Conservation (phyloP, 306 rosid species). For the Vigna angularis region DNA sequence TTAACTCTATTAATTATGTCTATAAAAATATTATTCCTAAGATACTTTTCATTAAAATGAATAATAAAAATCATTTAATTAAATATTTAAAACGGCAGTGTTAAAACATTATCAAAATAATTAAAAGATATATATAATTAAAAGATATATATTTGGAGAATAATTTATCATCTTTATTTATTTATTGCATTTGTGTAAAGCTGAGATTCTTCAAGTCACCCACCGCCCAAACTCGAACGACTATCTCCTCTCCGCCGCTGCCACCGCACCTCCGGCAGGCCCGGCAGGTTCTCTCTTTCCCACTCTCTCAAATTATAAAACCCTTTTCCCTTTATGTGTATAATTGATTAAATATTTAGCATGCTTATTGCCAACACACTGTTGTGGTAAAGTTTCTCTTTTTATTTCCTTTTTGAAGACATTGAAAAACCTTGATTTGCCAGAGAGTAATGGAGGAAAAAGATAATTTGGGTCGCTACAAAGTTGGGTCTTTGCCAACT, state of each 20-base stretch:
- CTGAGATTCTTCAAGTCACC: neutral
- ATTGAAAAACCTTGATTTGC: slow-evolving; percentile 39
- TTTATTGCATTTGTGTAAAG: neutral
- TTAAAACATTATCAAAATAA: too few species aligned
- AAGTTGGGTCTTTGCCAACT: slow-evolving; percentile 76
- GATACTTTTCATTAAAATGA: too few species aligned
- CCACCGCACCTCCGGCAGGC: neutral
- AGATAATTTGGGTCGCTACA: slow-evolving; percentile 44
- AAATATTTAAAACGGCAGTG: too few species aligned
- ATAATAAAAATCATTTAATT: too few species aligned
- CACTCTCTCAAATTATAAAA: neutral
- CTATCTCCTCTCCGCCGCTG: neutral
- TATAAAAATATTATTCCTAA: too few species aligned
- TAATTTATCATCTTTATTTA: neutral
- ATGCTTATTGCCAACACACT: slow-evolving; percentile 1
- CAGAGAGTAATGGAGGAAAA: slow-evolving; percentile 61
- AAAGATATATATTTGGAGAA: too few species aligned
- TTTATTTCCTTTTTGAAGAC: slow-evolving; percentile 5
- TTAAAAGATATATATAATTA: too few species aligned
- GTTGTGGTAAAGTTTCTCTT: neutral
- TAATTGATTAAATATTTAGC: neutral
- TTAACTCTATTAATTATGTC: too few species aligned
- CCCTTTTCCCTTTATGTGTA: neutral
- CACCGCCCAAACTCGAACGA: neutral
- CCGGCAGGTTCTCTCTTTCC: neutral